A percentile compares a stretch with the other conserved stretches of the same genome.
Evolutionary conservation across 2,329 filamentous ascomycete genomes (phyloP).

Genomic region (Didymella pomorum): DNA sequence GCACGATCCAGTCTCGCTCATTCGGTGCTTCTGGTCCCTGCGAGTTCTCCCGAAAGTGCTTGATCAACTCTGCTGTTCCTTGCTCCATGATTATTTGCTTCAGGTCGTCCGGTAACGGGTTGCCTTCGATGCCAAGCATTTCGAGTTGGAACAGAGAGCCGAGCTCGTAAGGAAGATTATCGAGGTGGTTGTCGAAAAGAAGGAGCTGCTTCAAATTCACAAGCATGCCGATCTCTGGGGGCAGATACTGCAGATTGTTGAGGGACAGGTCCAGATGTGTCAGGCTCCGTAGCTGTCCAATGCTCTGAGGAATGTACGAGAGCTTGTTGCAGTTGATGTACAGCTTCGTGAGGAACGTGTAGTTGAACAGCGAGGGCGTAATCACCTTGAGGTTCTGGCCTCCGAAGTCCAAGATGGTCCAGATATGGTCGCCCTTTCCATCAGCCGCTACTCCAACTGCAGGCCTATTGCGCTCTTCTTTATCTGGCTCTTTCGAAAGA

Average conservation of each 20-base stretch:
- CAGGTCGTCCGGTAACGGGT: conserved; percentile 77
- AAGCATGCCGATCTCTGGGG: conserved; percentile 95
- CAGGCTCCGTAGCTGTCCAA: conserved; percentile 83
- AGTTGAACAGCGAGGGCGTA: conserved; percentile 79
- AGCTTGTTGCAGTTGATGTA: conserved; percentile 95
- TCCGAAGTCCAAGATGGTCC: conserved; percentile 92
- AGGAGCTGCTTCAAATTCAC: conserved; percentile 86
- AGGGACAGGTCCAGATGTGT: conserved; percentile 86
- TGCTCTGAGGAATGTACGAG: conserved; percentile 76
- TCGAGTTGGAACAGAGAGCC: conserved; percentile 90
- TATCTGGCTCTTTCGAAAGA: conserved; percentile 58
- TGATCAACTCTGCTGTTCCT: conserved; percentile 85
- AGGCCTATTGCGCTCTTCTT: conserved; percentile 70
- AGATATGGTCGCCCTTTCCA: conserved; percentile 69
- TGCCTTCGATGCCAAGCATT: conserved; percentile 89
- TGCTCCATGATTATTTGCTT: conserved; percentile 86
- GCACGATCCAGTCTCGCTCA: conserved; percentile 78
- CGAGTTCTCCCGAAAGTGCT: conserved; percentile 81
- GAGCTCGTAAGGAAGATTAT: conserved; percentile 81
- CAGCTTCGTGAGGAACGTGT: conserved; percentile 87
- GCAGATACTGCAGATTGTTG: conserved; percentile 83
- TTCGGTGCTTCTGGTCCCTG: conserved; percentile 80
- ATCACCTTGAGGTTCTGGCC: conserved; percentile 93
- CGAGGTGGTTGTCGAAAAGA: conserved; percentile 89
- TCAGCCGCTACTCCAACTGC: conserved; percentile 62